Percentiles rank a stretch among this genome's conserved stretches.
Conservation (phyloP, 495 filamentous ascomycete species). For the Xylaria scruposa region DNA sequence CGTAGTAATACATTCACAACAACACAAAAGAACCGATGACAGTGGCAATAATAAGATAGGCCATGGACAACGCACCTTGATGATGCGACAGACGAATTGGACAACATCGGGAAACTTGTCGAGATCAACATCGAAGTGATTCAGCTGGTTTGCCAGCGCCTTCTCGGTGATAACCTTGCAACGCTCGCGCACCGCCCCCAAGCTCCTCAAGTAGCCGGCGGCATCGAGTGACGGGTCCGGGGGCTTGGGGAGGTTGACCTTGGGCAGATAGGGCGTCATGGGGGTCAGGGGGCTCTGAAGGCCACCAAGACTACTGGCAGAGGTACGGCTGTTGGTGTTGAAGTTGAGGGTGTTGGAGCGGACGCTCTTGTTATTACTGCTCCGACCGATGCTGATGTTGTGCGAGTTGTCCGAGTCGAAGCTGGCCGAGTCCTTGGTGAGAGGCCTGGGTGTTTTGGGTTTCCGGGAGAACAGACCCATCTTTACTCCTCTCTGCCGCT, state of each 20-base stretch:
- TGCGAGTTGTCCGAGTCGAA: conserved; percentile 45
- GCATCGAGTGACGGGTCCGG: conserved; percentile 93
- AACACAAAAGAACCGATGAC: not conserved
- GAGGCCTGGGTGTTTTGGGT: conserved; percentile 53
- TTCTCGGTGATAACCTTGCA: conserved; percentile 74
- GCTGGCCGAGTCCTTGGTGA: conserved; percentile 44
- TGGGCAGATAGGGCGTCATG: conserved; percentile 46
- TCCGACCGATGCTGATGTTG: conserved; percentile 37
- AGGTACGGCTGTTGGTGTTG: conserved; percentile 38
- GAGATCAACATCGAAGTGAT: conserved; percentile 93
- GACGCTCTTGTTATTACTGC: conserved; percentile 34
- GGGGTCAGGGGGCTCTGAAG: conserved; percentile 50
- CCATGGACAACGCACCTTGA: conserved; percentile 71
- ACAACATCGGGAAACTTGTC: conserved; percentile 86
- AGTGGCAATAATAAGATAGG: not conserved
- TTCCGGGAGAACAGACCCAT: conserved; percentile 61
- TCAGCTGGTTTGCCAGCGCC: conserved; percentile 78
- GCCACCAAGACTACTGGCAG: conserved; percentile 46
- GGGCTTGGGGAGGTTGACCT: conserved; percentile 77
- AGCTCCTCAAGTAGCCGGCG: conserved; percentile 88
- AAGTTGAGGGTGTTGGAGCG: conserved; percentile 30
- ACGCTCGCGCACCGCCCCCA: conserved; percentile 86
- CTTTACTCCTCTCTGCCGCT: conserved; percentile 5
- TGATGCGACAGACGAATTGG: conserved; percentile 92
- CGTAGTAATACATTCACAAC: not conserved